Percentiles rank a stretch among this genome's conserved stretches.
phyloP scores from a whole-genome alignment of 768 basidiomycete genomes.

The Mycena epipterygia region DNA sequence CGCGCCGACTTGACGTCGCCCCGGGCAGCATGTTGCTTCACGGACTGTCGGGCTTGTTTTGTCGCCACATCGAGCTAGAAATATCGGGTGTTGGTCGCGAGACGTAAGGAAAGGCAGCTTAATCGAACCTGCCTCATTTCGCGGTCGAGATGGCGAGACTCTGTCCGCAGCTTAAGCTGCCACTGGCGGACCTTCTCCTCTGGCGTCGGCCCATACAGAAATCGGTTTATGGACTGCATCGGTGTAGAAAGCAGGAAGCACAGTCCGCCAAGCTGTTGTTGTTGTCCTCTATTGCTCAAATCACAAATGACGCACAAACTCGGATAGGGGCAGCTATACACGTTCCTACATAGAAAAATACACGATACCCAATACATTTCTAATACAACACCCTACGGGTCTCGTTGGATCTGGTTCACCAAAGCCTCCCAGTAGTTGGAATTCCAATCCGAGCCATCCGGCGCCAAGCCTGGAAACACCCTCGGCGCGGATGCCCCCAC shows the following conservation, averaged over 20 bases:
- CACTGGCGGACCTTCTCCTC: conserved; percentile 94
- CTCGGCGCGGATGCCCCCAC: conserved; percentile 58
- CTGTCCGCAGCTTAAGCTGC: conserved; percentile 88
- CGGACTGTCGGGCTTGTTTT: conserved; percentile 80
- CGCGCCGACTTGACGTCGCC: conserved; percentile 95
- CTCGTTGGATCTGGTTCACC: conserved; percentile 71
- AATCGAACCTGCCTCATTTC: conserved; percentile 94
- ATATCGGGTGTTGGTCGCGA: conserved; percentile 31
- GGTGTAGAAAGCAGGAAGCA: conserved; percentile 18
- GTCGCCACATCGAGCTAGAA: conserved; percentile 86
- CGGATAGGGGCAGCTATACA: conserved; percentile 5
- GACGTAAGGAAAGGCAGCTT: conserved; percentile 25
- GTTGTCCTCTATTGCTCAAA: conserved; percentile 2
- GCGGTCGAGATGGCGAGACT: conserved; percentile 87
- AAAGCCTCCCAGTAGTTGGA: conserved; percentile 87
- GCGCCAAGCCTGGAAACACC: conserved; percentile 57
- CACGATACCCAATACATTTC: conserved; percentile 14
- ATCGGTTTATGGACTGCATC: conserved; percentile 93
- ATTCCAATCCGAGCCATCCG: conserved; percentile 82
- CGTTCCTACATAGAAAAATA: neutral
- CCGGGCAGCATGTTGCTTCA: conserved; percentile 92
- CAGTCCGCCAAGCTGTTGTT: conserved; percentile 12
- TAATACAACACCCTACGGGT: conserved; percentile 41
- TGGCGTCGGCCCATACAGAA: conserved; percentile 95
- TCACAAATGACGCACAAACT: conserved; percentile 11